Evolutionary conservation across 495 filamentous ascomycete species (phyloP).

Genomic region (Aspergillus funiculosus): DNA sequence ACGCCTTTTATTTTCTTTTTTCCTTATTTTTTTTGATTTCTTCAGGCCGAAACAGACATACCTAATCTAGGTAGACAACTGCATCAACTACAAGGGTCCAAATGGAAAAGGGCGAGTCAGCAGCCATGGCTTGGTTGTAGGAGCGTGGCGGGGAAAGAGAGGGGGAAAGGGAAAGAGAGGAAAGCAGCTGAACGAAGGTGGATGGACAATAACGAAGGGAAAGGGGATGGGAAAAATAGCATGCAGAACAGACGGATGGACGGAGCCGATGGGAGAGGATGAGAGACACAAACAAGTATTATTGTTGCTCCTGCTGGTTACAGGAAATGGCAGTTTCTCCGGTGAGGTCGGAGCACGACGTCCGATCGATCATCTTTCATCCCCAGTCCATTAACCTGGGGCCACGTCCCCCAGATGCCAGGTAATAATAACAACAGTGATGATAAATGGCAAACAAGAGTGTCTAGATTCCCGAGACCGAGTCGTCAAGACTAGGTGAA

Average conservation of each 20-base stretch:
- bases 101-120: conserved; percentile 10
- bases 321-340: not conserved
- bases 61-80: conserved; percentile 12
- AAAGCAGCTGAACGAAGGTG: no score
- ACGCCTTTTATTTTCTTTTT: conserved; percentile 7
- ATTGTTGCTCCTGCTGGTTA: no score
- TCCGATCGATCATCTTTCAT: not conserved
- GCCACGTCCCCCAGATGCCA: conserved; percentile 1
- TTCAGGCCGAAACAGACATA: conserved; percentile 10
- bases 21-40: not conserved
- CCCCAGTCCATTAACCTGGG: conserved; percentile 3
- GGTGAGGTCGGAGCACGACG: conserved; percentile 3
- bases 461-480: no score
- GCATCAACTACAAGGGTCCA: conserved; percentile 12
- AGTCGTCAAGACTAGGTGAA: no score
- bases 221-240: not conserved
- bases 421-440: not conserved
- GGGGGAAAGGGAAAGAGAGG: no score
- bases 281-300: no score
- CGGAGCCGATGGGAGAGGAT: not conserved
- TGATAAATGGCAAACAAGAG: not conserved
- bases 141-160: conserved; percentile 4
- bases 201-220: not conserved
- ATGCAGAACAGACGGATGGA: no score
- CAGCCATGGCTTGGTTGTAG: conserved; percentile 10